A percentile compares a stretch with the other conserved stretches of the same genome.
These are phyloP conservation scores for Arthrinium phaeospermum DNA, from an alignment of 2,329 filamentous ascomycete genomes.

Conservation along the genomic window DNA sequence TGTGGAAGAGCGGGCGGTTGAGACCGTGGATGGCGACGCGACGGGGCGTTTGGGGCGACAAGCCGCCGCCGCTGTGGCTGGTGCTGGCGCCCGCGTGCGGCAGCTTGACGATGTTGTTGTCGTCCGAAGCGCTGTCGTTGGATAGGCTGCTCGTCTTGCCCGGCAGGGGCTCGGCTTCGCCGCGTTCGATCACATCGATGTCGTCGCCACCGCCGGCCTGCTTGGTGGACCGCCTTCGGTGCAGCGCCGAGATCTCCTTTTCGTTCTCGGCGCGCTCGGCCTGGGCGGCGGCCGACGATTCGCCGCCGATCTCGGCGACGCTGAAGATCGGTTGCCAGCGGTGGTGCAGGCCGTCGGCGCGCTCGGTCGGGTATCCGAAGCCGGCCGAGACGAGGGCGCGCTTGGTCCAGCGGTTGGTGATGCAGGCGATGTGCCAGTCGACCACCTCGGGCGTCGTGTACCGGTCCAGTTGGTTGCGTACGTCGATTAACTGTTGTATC, in stretches of 20 bases:
- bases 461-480: constrained; percentile 89
- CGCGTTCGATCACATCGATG: constrained; percentile 34
- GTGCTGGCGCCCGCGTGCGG: constrained; percentile 32
- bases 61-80: constrained; percentile 31
- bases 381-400: constrained; percentile 85
- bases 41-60: constrained; percentile 49
- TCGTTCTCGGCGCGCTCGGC: constrained; percentile 70
- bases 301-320: constrained; percentile 83
- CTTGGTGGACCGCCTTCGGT: constrained; percentile 17
- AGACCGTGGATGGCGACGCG: constrained; percentile 80
- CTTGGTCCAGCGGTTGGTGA: constrained; percentile 95
- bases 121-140: constrained; percentile 30
- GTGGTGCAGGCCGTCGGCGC: constrained; percentile 57
- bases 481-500: constrained; percentile 89
- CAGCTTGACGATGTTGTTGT: constrained; percentile 13
- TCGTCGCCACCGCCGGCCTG: constrained; percentile 22
- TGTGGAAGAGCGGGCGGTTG: constrained; percentile 90
- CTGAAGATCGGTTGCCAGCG: constrained; percentile 96
- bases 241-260: constrained; percentile 40
- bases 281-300: constrained; percentile 69
- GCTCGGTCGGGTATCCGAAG: constrained; percentile 79
- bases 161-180: constrained; percentile 21
- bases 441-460: constrained; percentile 82
- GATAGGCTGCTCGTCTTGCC: neutral
- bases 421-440: constrained; percentile 94